phyloP scores from a whole-genome alignment of 2,329 filamentous ascomycete species.

The Aspergillus costaricaensis region DNA sequence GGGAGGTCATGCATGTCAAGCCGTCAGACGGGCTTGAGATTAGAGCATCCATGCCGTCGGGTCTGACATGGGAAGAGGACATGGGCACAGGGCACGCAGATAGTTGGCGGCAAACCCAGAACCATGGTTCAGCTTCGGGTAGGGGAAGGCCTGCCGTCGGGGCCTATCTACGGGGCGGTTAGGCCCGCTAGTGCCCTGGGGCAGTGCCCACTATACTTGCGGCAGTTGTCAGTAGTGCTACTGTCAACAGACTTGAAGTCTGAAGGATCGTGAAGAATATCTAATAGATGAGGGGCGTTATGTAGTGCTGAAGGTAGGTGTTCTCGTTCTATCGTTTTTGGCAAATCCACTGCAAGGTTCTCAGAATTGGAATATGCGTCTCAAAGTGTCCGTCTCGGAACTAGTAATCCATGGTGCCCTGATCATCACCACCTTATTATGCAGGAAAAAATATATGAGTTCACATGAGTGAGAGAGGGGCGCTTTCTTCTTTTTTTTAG shows the following conservation, averaged over 20 bases:
- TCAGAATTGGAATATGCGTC: too few relatives aligned
- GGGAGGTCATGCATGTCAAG: constrained; percentile 27
- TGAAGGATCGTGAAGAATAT: background rate
- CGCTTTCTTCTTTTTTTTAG: background rate
- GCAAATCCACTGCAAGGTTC: too few relatives aligned
- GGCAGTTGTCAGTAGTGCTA: background rate
- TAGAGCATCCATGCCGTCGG: constrained; percentile 31
- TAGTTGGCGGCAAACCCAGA: constrained; percentile 33
- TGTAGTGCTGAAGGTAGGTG: too few relatives aligned
- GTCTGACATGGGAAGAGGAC: constrained; percentile 18
- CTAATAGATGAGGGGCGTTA: too few relatives aligned
- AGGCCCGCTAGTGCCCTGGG: constrained; percentile 27
- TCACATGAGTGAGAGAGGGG: background rate
- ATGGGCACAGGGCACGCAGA: constrained; percentile 8
- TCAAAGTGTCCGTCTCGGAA: too few relatives aligned
- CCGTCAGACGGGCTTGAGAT: constrained; percentile 14
- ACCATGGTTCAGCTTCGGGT: constrained; percentile 39
- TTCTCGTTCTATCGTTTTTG: too few relatives aligned
- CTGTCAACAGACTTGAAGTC: background rate
- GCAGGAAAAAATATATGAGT: background rate
- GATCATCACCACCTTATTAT: background rate
- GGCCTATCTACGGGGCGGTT: constrained; percentile 23
- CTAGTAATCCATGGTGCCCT: too few relatives aligned
- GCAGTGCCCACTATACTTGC: background rate
- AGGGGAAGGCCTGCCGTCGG: constrained; percentile 22